These are phyloP conservation scores for Penicillium longicatenatum DNA, from an alignment of 495 filamentous ascomycete genomes.

Conservation along the genomic window DNA sequence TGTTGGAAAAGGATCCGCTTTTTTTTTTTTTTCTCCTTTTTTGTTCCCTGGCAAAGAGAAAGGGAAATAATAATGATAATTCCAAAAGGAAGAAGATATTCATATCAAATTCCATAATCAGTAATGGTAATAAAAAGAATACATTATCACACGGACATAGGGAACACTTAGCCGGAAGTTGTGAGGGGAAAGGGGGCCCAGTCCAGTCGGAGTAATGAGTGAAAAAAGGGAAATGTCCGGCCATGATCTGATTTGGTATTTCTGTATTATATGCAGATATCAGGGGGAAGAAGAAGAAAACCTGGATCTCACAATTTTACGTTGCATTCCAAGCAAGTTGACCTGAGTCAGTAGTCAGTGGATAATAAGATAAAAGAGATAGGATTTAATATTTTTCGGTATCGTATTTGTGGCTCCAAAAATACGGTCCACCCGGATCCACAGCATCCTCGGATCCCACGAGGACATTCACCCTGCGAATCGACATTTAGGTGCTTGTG, in stretches of 20 bases:
- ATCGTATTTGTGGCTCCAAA: slow-evolving; percentile 17
- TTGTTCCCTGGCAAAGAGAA: not conserved
- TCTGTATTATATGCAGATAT: not conserved
- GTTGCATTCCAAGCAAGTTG: slow-evolving; percentile 10
- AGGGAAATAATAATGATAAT: not conserved
- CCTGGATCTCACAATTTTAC: not conserved
- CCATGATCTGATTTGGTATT: not conserved
- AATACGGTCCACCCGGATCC: slow-evolving; percentile 46
- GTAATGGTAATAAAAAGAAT: slow-evolving; percentile 10
- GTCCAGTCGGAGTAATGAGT: slow-evolving; percentile 28
- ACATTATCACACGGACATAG: slow-evolving; percentile 16
- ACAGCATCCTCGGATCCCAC: slow-evolving; percentile 49
- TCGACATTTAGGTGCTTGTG: slow-evolving; percentile 30
- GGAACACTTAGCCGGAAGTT: slow-evolving; percentile 25
- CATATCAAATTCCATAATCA: slow-evolving; percentile 7
- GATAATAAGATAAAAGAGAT: not conserved
- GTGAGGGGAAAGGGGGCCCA: slow-evolving; percentile 30
- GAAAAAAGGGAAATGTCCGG: slow-evolving; percentile 30
- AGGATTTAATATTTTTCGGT: not conserved
- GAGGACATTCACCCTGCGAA: slow-evolving; percentile 38
- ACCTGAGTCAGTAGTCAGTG: no score
- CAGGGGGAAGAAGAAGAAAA: not conserved
- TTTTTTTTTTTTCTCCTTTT: slow-evolving; percentile 6
- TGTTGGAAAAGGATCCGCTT: slow-evolving; percentile 19
- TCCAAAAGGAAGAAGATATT: not conserved